phyloP scores from a whole-genome alignment of 139 green algal genomes.

The Chlorella ohadii region DNA sequence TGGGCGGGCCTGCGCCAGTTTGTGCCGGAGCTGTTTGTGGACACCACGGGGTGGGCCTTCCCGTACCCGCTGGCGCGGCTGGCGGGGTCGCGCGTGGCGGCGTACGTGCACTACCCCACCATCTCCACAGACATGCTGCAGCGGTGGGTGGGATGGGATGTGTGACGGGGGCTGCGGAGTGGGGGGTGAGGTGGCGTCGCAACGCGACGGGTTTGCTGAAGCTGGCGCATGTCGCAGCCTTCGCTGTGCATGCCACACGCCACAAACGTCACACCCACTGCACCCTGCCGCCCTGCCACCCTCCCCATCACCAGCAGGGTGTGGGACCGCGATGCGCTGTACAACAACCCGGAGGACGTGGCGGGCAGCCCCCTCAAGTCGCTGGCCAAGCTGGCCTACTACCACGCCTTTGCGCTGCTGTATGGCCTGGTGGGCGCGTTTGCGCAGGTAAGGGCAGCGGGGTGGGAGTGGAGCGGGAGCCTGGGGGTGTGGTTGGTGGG shows the following conservation, averaged over 20 bases:
- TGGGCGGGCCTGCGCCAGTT: slow-evolving; percentile 71
- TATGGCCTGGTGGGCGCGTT: slow-evolving; percentile 75
- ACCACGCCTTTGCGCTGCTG: slow-evolving; percentile 73
- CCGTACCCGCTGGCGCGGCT: slow-evolving; percentile 83
- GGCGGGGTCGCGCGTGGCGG: slow-evolving; percentile 71
- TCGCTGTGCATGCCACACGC: no score
- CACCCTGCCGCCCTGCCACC: background rate
- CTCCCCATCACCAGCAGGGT: slow-evolving; percentile 6
- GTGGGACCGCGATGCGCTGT: slow-evolving; percentile 43
- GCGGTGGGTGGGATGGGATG: slow-evolving; percentile 53
- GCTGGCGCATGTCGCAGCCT: no score
- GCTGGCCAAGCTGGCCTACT: slow-evolving; percentile 89
- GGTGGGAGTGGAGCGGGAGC: no score
- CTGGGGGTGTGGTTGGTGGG: no score
- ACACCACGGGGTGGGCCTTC: slow-evolving; percentile 96
- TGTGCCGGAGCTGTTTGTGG: slow-evolving; percentile 85
- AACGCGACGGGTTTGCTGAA: no score
- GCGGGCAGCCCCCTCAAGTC: slow-evolving; percentile 52
- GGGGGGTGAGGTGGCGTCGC: no score
- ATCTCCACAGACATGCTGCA: slow-evolving; percentile 93
- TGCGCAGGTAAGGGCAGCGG: slow-evolving; percentile 40
- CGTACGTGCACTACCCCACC: slow-evolving; percentile 97
- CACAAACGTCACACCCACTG: no score
- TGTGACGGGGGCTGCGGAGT: no score
- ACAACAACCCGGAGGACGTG: slow-evolving; percentile 82